Evolutionary conservation across 2,329 filamentous ascomycete species (phyloP).

Genomic region (Nemania sp.): DNA sequence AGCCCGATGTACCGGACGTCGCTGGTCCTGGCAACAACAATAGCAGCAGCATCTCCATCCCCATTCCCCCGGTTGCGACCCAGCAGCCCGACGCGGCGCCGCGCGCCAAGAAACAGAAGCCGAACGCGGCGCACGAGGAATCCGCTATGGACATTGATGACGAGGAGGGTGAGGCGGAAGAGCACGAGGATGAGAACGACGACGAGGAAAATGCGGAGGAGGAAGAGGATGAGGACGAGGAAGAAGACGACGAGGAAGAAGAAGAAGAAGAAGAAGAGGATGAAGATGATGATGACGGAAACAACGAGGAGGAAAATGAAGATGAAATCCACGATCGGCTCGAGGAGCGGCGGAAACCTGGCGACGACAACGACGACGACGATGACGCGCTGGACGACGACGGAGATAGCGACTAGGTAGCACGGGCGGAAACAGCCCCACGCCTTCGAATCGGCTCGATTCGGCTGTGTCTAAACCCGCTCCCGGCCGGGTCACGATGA

Average conservation of each 20-base stretch:
- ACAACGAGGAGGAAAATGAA: conserved; percentile 52
- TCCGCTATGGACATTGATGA: conserved; percentile 53
- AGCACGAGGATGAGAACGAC: conserved; percentile 45
- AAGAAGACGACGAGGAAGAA: conserved; percentile 57
- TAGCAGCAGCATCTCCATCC: conserved; percentile 32
- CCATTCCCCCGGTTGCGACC: conserved; percentile 33
- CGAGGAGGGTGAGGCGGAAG: conserved; percentile 39
- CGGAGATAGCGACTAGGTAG: conserved; percentile 63
- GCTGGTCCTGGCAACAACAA: conserved; percentile 39
- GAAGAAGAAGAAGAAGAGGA: conserved; percentile 50
- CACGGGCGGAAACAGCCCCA: background rate
- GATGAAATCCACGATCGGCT: conserved; percentile 39
- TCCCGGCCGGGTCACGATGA: background rate
- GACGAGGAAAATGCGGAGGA: conserved; percentile 52
- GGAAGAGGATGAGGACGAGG: conserved; percentile 57
- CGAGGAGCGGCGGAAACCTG: conserved; percentile 16
- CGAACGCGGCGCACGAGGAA: conserved; percentile 43
- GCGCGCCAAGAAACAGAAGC: conserved; percentile 46
- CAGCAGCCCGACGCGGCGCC: conserved; percentile 30
- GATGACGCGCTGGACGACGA: conserved; percentile 63
- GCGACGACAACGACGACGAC: conserved; percentile 22
- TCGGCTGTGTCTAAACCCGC: background rate
- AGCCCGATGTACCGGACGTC: conserved; percentile 30
- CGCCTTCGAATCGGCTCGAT: background rate
- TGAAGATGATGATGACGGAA: conserved; percentile 52